Conservation (phyloP, 768 basidiomycete species). For the Pisolithus tinctorius region DNA sequence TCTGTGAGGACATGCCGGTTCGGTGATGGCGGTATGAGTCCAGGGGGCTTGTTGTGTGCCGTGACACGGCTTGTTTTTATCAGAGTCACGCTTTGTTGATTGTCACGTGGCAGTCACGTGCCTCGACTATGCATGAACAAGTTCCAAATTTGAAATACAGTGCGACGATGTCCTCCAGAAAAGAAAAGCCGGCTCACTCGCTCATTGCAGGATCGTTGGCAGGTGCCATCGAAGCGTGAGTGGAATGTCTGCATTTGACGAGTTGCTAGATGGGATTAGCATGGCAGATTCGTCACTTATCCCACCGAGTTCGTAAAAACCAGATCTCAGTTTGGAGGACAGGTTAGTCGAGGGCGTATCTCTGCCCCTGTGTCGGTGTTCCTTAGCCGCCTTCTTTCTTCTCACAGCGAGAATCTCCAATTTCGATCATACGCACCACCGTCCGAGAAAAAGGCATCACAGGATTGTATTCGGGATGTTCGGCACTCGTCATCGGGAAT, state of each 20-base stretch:
- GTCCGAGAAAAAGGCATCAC: constrained; percentile 64
- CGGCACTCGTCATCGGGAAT: constrained; percentile 87
- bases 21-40: constrained; percentile 23
- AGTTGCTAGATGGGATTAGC: constrained; percentile 31
- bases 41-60: constrained; percentile 27
- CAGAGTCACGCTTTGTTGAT: constrained; percentile 16
- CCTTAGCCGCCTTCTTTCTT: neutral
- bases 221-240: constrained; percentile 89
- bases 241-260: constrained; percentile 1
- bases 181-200: constrained; percentile 81
- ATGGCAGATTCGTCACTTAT: constrained; percentile 71
- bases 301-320: constrained; percentile 94
- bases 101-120: constrained; percentile 13
- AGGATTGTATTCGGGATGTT: constrained; percentile 92
- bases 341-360: constrained; percentile 34
- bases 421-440: constrained; percentile 71
- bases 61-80: constrained; percentile 23
- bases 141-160: too few relatives aligned
- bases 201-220: constrained; percentile 88
- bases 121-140: too few relatives aligned
- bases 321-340: constrained; percentile 82
- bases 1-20: constrained; percentile 29
- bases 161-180: constrained; percentile 41
- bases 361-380: neutral
- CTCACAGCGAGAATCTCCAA: constrained; percentile 55